Conservation (phyloP, 768 basidiomycete genomes). For the Collybia nuda region DNA sequence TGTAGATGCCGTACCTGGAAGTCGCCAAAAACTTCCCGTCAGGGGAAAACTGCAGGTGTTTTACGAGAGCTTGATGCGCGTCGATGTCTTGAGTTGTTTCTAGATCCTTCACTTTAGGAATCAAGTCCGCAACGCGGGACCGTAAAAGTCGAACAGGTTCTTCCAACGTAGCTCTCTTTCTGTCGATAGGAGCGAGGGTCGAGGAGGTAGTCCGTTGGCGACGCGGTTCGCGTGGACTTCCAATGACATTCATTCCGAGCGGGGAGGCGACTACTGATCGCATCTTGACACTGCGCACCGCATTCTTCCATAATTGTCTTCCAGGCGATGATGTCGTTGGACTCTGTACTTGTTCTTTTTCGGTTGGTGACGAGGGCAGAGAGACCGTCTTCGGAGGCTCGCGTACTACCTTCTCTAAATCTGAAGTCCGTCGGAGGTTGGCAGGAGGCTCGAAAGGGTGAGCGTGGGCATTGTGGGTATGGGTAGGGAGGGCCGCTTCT, state of each 20-base stretch:
- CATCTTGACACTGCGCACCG: slow-evolving; percentile 42
- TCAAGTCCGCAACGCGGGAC: slow-evolving; percentile 54
- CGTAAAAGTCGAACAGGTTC: slow-evolving; percentile 35
- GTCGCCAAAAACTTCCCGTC: slow-evolving; percentile 75
- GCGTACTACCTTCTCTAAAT: slow-evolving; percentile 8
- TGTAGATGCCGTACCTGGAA: slow-evolving; percentile 45
- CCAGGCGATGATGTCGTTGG: slow-evolving; percentile 22
- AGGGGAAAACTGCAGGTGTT: slow-evolving; percentile 76
- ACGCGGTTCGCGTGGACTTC: slow-evolving; percentile 18
- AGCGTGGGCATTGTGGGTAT: slow-evolving; percentile 7
- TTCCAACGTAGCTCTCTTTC: slow-evolving; percentile 26
- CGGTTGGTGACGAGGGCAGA: slow-evolving; percentile 13
- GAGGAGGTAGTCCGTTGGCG: slow-evolving; percentile 38
- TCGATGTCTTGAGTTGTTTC: slow-evolving; percentile 58
- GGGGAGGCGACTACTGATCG: slow-evolving; percentile 26
- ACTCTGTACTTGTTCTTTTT: slow-evolving; percentile 14
- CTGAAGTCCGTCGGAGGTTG: slow-evolving; percentile 17
- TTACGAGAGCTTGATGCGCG: slow-evolving; percentile 66
- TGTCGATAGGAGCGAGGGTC: slow-evolving; percentile 20
- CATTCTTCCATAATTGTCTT: slow-evolving; percentile 44
- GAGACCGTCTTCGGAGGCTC: slow-evolving; percentile 15
- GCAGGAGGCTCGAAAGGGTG: slow-evolving; percentile 7
- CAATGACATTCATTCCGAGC: slow-evolving; percentile 6
- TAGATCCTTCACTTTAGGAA: slow-evolving; percentile 55
- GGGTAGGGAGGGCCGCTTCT: slow-evolving; percentile 26